Evolutionary conservation across 2,329 filamentous ascomycete genomes (phyloP), one percentile per base, ranked within the genome.

Genomic region (Ceratocystis alfenasii): DNA sequence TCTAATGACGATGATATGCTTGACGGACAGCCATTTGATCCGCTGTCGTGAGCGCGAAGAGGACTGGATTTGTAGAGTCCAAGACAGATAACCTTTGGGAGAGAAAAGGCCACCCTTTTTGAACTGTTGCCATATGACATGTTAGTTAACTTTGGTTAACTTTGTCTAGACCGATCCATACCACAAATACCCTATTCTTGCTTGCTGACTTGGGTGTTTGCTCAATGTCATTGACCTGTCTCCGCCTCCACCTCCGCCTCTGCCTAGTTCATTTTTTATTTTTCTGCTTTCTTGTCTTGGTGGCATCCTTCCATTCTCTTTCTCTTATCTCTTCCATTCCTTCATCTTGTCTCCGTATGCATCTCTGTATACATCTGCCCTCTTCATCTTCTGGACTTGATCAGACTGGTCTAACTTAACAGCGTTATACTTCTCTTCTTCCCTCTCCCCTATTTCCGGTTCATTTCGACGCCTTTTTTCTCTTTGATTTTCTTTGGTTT

Each of bases 1-100:
- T 64, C 83, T 75, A 61, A 76, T 75, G 85, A 87, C 68, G 83
- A 86, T 72, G 79, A 84, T 69, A 83, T 86, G 78, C 83, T 88
- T 71, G 82, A 80, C 69, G 79, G 79, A 66, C 79, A 81, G 62
- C 81, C 85, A 67, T 87, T 88, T 74, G 84, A 88, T 73, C 79
- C 84, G 75, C 87, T 78, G 62, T 61, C 66, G 22, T 61, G 67
- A 46, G 36, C 36, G 36, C 15, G 12, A 36, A 36, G 30, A 8
- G 55, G 55, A 5, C 50, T 41, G 36, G 10, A 41, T 41, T 41
- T 15, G 36, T 41, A 41, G 36, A 41, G 36, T 41, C 36, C 36
- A 41, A 41, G 36, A 41, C 36, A 41, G 10, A 41, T 15, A 5
- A 41, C 12, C 36, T 41, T 15, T 41, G 36, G 36, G 3, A 41